Base-by-base conservation (phyloP, 441 rosid genomes). In the Croton laevigatus region DNA sequence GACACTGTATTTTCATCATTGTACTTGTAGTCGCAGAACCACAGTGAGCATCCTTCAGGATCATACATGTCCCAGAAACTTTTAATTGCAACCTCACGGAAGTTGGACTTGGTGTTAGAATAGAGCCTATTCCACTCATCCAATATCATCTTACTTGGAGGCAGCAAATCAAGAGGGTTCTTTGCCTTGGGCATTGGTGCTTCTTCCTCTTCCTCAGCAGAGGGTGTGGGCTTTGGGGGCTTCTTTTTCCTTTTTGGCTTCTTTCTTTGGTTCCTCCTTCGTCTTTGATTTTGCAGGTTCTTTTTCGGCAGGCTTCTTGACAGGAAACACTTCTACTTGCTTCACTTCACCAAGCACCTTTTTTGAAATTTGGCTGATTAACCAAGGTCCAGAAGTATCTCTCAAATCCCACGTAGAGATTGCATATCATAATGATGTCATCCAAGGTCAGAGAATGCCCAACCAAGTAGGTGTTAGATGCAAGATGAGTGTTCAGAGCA, bases 21-120 rank as follows among this genome's bases (percentile, higher is more conserved):
- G 87, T 93, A 93, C 74, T 93, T 93, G 86, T 91, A 93, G 76
- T 93, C 93, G 44, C 97, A 93, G 81, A 93, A 91, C 98, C 98
- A 93, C 6, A 93, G 80, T 0, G 98, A 93, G 86, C 91, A 93
- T 20, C 98, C 98, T 83, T 91, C 97, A 0, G 96, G 91, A 78
- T 94, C 98, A 73, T 90, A 94, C 97, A 94, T 94, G 83, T 91
- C 97, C 98, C 97, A 94, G 85, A 94, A 94, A 94, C 99, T 97
- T 87, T 88, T 89, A 49, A 90, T 85, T 53, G 99, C 98, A 73
- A 94, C 93, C 77, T 90, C 94, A 42, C 98, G 98, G 91, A 94
- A 94, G 81, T 94, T 94, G 66, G 87, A 78, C 80, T 92, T 94
- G 65, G 99, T 94, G 79, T 94, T 92, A 0, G 99, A 94, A 82